phyloP scores from a whole-genome alignment of 768 basidiomycete genomes.

The Hebeloma cylindrosporum region DNA sequence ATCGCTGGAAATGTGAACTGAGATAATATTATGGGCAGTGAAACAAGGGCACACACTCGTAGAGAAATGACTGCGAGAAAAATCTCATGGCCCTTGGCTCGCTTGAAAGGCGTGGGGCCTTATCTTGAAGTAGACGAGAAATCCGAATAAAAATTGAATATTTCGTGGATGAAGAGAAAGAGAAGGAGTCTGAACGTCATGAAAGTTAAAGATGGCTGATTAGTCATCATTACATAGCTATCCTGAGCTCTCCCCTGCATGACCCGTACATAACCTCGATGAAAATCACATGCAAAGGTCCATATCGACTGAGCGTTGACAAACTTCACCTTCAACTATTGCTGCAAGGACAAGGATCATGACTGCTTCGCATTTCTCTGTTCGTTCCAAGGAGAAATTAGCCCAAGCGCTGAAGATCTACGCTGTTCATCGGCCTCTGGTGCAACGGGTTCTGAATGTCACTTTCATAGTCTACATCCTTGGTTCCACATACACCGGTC shows the following conservation, averaged over 20 bases:
- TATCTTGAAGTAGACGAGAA: conserved; percentile 1
- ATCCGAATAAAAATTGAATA: no score
- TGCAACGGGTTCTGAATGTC: conserved; percentile 71
- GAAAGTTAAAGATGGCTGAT: not conserved
- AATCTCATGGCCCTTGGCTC: conserved; percentile 47
- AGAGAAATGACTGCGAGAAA: conserved; percentile 54
- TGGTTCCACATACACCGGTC: conserved; percentile 55
- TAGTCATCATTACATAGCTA: no score
- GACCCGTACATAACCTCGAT: no score
- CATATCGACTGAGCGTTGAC: no score
- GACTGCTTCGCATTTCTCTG: conserved; percentile 32
- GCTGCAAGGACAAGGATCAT: conserved; percentile 27
- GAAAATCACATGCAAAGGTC: conserved; percentile 14
- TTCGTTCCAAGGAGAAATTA: conserved; percentile 37
- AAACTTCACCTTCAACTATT: not conserved
- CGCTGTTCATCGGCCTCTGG: conserved; percentile 58
- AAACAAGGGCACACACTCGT: conserved; percentile 43
- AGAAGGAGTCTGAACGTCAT: not conserved
- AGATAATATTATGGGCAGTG: conserved; percentile 1
- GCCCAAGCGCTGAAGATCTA: conserved; percentile 54
- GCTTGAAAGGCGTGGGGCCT: conserved; percentile 19
- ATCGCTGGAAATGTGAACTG: conserved; percentile 54
- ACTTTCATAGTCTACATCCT: conserved; percentile 74
- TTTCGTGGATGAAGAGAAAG: conserved; percentile 1
- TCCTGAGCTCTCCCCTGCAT: no score